A percentile compares a stretch with the other conserved stretches of the same genome.
Conservation (phyloP, 805 yeast species). For the Candida chilensis region DNA sequence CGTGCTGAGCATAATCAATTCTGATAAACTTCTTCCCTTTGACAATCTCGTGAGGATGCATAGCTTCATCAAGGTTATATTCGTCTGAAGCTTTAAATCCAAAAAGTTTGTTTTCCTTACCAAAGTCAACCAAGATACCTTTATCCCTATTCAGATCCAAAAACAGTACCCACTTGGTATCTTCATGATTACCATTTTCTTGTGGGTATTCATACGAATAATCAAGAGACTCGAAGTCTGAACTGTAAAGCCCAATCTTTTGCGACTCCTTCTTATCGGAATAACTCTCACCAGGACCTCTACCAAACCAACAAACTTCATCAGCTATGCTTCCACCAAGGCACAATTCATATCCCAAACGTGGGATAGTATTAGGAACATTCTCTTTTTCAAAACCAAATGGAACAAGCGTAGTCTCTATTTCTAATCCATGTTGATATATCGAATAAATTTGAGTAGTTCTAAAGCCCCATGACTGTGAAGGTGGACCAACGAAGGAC, state of each 20-base stretch:
- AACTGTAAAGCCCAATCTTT: slow-evolving; percentile 11
- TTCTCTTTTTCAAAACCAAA: slow-evolving; percentile 2
- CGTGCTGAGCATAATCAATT: slow-evolving; percentile 10
- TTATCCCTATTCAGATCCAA: too few species aligned
- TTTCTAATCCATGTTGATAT: slow-evolving; percentile 2
- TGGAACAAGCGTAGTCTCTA: slow-evolving; percentile 4
- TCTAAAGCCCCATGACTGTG: slow-evolving; percentile 14
- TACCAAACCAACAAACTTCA: slow-evolving; percentile 18
- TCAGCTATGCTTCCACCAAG: slow-evolving; percentile 7
- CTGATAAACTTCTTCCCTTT: slow-evolving; percentile 7
- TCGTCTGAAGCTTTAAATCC: slow-evolving; percentile 9
- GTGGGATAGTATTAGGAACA: slow-evolving; percentile 15
- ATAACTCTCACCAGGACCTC: slow-evolving; percentile 24
- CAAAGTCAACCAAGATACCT: too few species aligned
- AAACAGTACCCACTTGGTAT: slow-evolving; percentile 20
- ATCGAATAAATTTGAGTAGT: slow-evolving; percentile 5
- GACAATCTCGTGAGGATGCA: slow-evolving; percentile 8
- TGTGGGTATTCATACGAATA: slow-evolving; percentile 21
- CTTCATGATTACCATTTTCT: slow-evolving; percentile 22
- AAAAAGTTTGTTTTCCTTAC: too few species aligned
- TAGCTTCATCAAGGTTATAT: slow-evolving; percentile 7
- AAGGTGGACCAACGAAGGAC: slow-evolving; percentile 11
- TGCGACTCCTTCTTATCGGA: slow-evolving; percentile 17
- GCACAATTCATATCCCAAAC: slow-evolving; percentile 20
- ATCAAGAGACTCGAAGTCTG: slow-evolving; percentile 8